Conservation (phyloP, 257 asterid species). For the Solanum tarapatanum region DNA sequence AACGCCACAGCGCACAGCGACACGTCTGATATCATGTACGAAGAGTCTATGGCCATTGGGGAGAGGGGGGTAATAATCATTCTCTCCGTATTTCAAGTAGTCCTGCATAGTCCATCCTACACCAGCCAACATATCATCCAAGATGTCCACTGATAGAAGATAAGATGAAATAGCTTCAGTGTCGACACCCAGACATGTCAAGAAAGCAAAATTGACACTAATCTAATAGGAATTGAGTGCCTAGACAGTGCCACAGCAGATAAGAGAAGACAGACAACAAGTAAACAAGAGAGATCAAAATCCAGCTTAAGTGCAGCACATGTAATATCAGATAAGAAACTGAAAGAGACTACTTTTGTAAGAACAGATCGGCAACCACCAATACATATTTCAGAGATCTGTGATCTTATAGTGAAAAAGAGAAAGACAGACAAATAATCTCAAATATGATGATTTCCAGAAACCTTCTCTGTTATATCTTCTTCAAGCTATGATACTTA, state of each 20-base stretch:
- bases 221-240: background rate
- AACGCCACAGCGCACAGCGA: constrained; percentile 92
- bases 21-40: constrained; percentile 88
- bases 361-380: background rate
- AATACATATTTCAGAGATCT: background rate
- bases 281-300: background rate
- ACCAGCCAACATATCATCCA: constrained; percentile 95
- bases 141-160: constrained; percentile 61
- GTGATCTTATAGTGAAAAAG: background rate
- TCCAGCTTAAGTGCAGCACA: background rate
- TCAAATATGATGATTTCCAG: background rate
- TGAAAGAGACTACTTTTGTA: background rate
- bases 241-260: background rate
- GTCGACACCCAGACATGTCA: background rate
- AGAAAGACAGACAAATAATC: background rate
- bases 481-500: constrained; percentile 26
- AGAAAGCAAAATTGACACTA: background rate
- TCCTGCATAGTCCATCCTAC: constrained; percentile 97
- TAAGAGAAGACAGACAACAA: background rate
- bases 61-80: constrained; percentile 95
- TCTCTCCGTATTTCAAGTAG: constrained; percentile 85
- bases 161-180: constrained; percentile 1
- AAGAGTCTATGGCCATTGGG: constrained; percentile 85
- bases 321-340: background rate
- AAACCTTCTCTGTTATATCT: background rate